Evolutionary conservation across 176 grass and related monocot species (phyloP).

Genomic region (Alloteropsis semialata): DNA sequence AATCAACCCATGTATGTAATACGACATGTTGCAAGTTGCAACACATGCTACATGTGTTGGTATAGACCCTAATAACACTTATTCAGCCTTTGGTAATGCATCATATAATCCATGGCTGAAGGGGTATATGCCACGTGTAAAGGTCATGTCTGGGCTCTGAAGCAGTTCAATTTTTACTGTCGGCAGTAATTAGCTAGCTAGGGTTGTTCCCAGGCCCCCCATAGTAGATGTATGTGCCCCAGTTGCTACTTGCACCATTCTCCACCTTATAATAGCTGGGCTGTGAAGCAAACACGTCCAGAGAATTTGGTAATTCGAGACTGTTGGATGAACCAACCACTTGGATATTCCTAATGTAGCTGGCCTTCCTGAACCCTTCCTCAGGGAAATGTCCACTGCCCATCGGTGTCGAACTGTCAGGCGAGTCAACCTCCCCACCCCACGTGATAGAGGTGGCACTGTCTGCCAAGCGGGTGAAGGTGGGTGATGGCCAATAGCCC

Average conservation of each 20-base stretch:
- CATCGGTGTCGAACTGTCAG: constrained; percentile 67
- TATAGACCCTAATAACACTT: neutral
- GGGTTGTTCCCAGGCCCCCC: constrained; percentile 70
- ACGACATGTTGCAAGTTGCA: no score
- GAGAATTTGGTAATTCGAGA: constrained; percentile 43
- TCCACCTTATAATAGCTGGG: constrained; percentile 78
- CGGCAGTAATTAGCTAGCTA: constrained; percentile 64
- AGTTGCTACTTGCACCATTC: constrained; percentile 68
- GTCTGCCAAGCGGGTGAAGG: no score
- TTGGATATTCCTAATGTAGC: constrained; percentile 78
- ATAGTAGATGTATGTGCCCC: constrained; percentile 74
- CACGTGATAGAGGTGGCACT: constrained; percentile 56
- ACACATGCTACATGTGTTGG: no score
- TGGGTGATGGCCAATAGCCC: no score
- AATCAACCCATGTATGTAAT: neutral
- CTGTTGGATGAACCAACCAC: constrained; percentile 68
- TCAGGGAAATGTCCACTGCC: constrained; percentile 73
- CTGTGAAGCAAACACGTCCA: constrained; percentile 67
- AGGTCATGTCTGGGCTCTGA: neutral
- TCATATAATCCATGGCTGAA: neutral
- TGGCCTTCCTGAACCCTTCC: constrained; percentile 73
- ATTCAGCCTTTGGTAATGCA: neutral
- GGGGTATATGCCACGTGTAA: neutral
- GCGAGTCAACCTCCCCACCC: constrained; percentile 69
- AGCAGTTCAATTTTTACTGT: constrained; percentile 27